Evolutionary conservation across 2,329 filamentous ascomycete genomes (phyloP), one percentile per base, ranked within the genome.

Genomic region (Rutstroemia sp.): DNA sequence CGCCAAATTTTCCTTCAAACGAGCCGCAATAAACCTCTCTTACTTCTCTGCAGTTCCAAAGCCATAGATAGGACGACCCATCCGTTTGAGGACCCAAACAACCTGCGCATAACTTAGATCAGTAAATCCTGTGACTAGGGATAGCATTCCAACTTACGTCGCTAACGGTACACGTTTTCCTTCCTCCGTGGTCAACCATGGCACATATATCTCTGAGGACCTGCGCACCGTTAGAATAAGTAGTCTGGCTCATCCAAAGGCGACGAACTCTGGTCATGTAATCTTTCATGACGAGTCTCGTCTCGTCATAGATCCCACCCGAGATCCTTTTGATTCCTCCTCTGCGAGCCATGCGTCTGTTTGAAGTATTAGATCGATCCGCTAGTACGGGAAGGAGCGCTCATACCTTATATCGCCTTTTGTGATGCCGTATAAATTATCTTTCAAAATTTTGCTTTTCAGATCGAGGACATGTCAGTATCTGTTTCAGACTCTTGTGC

Each of bases 301-400:
- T 69, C 0, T 88, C 84, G 0, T 83, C 75, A 64, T 92, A 92
- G 2, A 91, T 85, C 0, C 47, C 61, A 0, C 67, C 78, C 0
- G 83, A 85, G 8, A 92, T 90, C 0, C 88, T 76, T 67, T 91
- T 91, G 0, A 92, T 85, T 0, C 88, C 88, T 1, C 88, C 88
- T 6, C 88, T 82, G 5, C 88, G 81, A 1, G 88, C 88, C 0
- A 92, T 71, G 42, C 88, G 84, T 62, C 87, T 63, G 7, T 41
- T 5, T 44, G 19, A 19, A 21, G 34, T 18, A 19, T 45, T 47
- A 54, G 23, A 25, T 30, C 5, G 16, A 52, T 25, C 27, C 27
- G 38, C 18, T 39, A 14, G 8, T 30, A 25, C 25, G 25, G 18
- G 8, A 6, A 12, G 14, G 7, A 16, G 21, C 30, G 30, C 30